These are phyloP conservation scores for Helenozyma rhizophorensis DNA, from an alignment of 805 yeast species.

Conservation along the genomic window DNA sequence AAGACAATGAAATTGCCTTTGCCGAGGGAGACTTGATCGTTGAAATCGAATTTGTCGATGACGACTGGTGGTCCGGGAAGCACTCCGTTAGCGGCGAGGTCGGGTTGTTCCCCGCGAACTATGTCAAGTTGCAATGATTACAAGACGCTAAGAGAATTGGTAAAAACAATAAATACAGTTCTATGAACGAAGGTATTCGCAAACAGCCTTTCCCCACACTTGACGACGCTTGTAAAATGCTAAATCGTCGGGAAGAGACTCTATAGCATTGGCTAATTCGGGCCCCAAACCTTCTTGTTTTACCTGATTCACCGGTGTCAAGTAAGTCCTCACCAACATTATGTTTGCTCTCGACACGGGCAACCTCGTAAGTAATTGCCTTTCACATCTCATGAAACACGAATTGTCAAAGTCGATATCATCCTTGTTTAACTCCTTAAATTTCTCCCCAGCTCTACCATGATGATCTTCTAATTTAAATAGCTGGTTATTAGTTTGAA, in stretches of 20 bases:
- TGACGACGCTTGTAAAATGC: constrained; percentile 33
- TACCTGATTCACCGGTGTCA: constrained; percentile 25
- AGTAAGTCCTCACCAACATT: constrained; percentile 36
- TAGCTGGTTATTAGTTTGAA: constrained; percentile 56
- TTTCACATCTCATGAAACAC: constrained; percentile 32
- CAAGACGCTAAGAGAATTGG: not conserved
- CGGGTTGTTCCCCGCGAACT: constrained; percentile 90
- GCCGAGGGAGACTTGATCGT: constrained; percentile 77
- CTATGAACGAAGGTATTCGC: constrained; percentile 19
- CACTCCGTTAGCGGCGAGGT: constrained; percentile 60
- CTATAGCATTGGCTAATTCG: constrained; percentile 31
- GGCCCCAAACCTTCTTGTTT: constrained; percentile 30
- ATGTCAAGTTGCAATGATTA: constrained; percentile 45
- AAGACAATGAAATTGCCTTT: constrained; percentile 86
- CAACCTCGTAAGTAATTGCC: constrained; percentile 34
- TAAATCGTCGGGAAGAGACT: constrained; percentile 34
- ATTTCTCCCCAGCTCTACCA: constrained; percentile 29
- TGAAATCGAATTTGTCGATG: constrained; percentile 85
- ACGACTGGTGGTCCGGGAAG: constrained; percentile 96
- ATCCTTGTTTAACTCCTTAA: constrained; percentile 29
- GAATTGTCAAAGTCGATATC: constrained; percentile 34
- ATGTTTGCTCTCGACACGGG: constrained; percentile 32
- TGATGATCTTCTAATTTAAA: constrained; percentile 45
- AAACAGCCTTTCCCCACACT: constrained; percentile 38
- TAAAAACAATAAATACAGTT: no score